A percentile compares a stretch with the other conserved stretches of the same genome.
phyloP scores from a whole-genome alignment of 306 rosid species.

The Arachis stenosperma region DNA sequence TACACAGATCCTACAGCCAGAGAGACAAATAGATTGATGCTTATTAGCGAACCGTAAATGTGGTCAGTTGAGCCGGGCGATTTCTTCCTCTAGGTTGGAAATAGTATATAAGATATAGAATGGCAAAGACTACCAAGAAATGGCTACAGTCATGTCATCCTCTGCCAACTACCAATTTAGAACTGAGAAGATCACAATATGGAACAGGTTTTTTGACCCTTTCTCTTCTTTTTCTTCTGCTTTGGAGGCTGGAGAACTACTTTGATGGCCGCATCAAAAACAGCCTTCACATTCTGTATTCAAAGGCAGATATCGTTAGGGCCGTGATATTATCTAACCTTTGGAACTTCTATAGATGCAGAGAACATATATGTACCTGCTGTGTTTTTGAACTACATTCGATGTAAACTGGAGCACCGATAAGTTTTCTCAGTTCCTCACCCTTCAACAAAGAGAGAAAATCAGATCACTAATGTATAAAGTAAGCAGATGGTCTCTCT shows the following conservation, averaged over 20 bases:
- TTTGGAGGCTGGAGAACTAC: slow-evolving; percentile 96
- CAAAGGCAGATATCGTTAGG: slow-evolving; percentile 20
- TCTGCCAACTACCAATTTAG: slow-evolving; percentile 36
- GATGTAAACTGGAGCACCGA: slow-evolving; percentile 82
- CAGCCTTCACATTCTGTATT: slow-evolving; percentile 92
- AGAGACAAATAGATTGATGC: slow-evolving; percentile 50
- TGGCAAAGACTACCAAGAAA: slow-evolving; percentile 48
- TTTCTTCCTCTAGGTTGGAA: slow-evolving; percentile 50
- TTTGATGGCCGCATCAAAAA: slow-evolving; percentile 91
- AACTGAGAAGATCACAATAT: slow-evolving; percentile 62
- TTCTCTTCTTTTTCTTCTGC: slow-evolving; percentile 81
- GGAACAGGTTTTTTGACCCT: slow-evolving; percentile 79
- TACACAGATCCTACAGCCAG: slow-evolving; percentile 52
- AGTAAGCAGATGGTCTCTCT: slow-evolving; percentile 30
- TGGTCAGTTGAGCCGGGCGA: slow-evolving; percentile 49
- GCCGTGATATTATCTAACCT: slow-evolving; percentile 4
- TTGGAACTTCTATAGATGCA: slow-evolving; percentile 14
- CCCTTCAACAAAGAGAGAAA: slow-evolving; percentile 60
- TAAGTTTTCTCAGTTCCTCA: slow-evolving; percentile 85
- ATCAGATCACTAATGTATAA: slow-evolving; percentile 30
- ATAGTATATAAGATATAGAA: slow-evolving; percentile 44
- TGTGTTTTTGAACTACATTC: slow-evolving; percentile 99
- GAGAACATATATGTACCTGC: slow-evolving; percentile 60
- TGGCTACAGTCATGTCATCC: slow-evolving; percentile 58
- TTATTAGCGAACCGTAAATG: slow-evolving; percentile 42